Percentiles rank a stretch among this genome's conserved stretches.
Evolutionary conservation across 331 rosid species (phyloP).

Genomic region (Rosa hybrid): DNA sequence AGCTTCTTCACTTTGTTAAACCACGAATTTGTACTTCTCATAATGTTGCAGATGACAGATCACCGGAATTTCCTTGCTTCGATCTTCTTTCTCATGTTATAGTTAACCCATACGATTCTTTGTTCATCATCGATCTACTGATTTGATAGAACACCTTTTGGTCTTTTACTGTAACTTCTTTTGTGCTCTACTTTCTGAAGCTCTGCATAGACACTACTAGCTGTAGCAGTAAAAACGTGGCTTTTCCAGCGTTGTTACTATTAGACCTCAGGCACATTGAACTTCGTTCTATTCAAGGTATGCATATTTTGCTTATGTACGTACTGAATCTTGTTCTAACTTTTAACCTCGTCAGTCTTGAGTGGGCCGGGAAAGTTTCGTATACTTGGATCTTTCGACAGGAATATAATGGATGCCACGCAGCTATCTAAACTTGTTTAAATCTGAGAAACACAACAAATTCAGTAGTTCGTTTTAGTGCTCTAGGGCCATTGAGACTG

Average conservation of each 20-base stretch:
- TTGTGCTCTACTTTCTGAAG: too few relatives aligned
- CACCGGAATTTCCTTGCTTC: background rate
- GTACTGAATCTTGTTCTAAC: background rate
- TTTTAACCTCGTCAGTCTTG: background rate
- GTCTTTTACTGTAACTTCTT: too few relatives aligned
- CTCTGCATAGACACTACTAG: background rate
- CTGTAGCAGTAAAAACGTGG: background rate
- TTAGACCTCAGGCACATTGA: background rate
- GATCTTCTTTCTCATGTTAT: background rate
- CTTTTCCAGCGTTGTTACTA: background rate
- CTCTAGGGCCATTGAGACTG: background rate
- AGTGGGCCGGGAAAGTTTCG: background rate
- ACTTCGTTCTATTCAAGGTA: background rate
- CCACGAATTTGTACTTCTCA: background rate
- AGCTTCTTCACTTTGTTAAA: background rate
- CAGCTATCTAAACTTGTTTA: background rate
- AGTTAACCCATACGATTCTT: background rate
- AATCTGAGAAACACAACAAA: background rate
- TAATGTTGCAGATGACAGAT: background rate
- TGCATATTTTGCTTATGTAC: background rate
- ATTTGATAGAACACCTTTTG: too few relatives aligned
- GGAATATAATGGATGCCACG: background rate
- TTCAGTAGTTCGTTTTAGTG: background rate
- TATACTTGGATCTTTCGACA: background rate
- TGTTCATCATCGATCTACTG: background rate